Base-by-base conservation (phyloP, 2,329 filamentous ascomycete genomes). In the Neonectria punicea region DNA sequence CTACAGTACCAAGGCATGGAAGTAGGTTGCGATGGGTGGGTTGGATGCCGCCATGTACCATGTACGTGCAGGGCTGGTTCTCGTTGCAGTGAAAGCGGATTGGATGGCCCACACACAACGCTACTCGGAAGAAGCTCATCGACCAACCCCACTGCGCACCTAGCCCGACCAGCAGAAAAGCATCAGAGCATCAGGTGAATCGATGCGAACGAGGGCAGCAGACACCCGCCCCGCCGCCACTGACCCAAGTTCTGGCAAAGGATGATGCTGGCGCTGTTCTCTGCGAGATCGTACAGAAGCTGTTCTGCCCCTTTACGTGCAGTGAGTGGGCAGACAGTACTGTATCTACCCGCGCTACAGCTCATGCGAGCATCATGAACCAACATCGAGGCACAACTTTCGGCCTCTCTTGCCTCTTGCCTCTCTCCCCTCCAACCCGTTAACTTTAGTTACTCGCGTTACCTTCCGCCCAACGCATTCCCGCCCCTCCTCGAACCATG, bases 1-100 rank as follows among this genome's bases (percentile, higher is more conserved):
- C 16, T 39, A 14, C 36, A 39, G 30, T 8, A 7, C 30, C 9
- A 10, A 30, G 5, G 25, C 5, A 25, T 25, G 25, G 30, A 34
- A 10, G 14, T n/a, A 18, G n/a, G 39, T 22, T 34, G 49, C 32
- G 30, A 51, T 43, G 55, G 56, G 67, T 73, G 64, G 66, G 58
- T 61, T 73, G 61, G 66, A 62, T 65, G 65, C 61, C 55, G 56
- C 57, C 50, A 44, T 63, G 32, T 39, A 53, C 61, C 60, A 61
- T 69, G 70, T 67, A 70, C 67, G 73, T 73, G 71, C 71, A 73
- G 67, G 70, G 61, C 68, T 65, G 58, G 53, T 67, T 39, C 65
- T 62, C 56, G 70, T 74, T 70, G 65, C 72, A 74, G 63, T 69
- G 72, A 70, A 74, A 73, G 72, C 72, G 72, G 70, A 74, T 74